Base-by-base conservation (phyloP, 2,329 filamentous ascomycete genomes). In the Penicillium concentricum region DNA sequence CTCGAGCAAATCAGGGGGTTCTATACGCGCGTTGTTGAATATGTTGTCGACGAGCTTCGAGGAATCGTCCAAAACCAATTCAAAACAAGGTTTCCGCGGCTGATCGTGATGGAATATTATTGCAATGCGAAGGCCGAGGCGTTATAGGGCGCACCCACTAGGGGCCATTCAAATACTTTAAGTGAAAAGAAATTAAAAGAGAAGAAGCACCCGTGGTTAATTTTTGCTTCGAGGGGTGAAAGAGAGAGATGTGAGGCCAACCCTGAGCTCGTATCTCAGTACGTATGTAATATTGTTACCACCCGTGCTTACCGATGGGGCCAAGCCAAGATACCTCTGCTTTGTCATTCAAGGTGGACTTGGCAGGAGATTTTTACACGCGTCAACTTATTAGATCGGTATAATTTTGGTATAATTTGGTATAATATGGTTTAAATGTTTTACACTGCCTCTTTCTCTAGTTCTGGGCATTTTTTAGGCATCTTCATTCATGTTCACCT, bases 111-210 rank as follows among this genome's bases (percentile, higher is more conserved):
- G 42, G 18, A 18, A 22, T 44, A 34, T n/a, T 16, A 44, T 30
- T 54, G 28, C 22, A 55, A 44, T 51, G 46, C 50, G 28, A 59
- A 45, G 37, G 30, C 41, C 46, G 44, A 44, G 10, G 20, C 22
- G 45, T 56, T 44, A 56, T 43, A 56, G 46, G 48, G 54, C 48
- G 58, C 59, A 67, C 64, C 62, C 64, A 63, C 64, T 37, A 35
- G 64, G 62, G 63, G 60, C 64, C 64, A 67, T 66, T 53, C 45
- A 60, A 35, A 45, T 15, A 24, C 24, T 28, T 26, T 37, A 44
- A 56, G 38, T 32, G 57, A 42, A 44, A 52, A 13, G 5, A 51
- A 28, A 44, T 15, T 35, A 39, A 20, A 39, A 46, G 38, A 53
- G 47, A 56, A 35, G 30, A 34, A 51, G 26, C 48, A 57, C 52